Base-by-base conservation (phyloP, 257 asterid species). In the Knoxia roxburghii region DNA sequence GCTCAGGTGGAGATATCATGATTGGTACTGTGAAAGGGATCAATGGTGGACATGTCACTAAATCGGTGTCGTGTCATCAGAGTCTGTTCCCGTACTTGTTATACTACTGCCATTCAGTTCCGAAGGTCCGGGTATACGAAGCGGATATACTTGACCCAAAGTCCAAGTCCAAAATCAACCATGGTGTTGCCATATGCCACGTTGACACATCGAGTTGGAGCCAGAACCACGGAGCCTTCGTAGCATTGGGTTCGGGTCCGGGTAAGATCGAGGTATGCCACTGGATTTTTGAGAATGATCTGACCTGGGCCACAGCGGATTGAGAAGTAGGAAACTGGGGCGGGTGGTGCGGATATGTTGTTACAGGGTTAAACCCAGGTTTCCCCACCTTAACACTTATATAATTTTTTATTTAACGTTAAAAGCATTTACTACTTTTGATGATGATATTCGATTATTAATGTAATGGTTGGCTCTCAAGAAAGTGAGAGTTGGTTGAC, bases 41-140 rank as follows among this genome's bases (percentile, higher is more conserved):
- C 84, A 83, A 86, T 78, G 91, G 95, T 58, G 98, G 95, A 9
- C 77, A 73, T 62, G 84, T 89, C 24, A 87, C 96, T 0, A 84
- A 73, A 50, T 86, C 98, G 10, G 97, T 92, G 62, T 89, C 98
- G 0, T 92, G 98, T 39, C 98, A 92, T 55, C 98, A 92, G 54
- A 89, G 91, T 60, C 62, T 92, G 72, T 89, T 55, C 70, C 97
- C 98, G 0, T 88, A 82, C 76, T 35, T 89, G 68, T 76, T 92
- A 7, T 92, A 89, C 82, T 92, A 89, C 46, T 92, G 98, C 68
- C 98, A 92, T 64, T 92, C 98, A 17, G 98, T 92, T 32, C 98
- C 98, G 0, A 79, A 84, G 20, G 98, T 92, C 61, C 89, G 97
- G 86, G 97, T 89, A 20, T 89, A 89, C 79, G 86, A 89, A 72